Evolutionary conservation across 2,329 filamentous ascomycete species (phyloP), one percentile per base, ranked within the genome.

Genomic region (Cladorrhinum sp.): DNA sequence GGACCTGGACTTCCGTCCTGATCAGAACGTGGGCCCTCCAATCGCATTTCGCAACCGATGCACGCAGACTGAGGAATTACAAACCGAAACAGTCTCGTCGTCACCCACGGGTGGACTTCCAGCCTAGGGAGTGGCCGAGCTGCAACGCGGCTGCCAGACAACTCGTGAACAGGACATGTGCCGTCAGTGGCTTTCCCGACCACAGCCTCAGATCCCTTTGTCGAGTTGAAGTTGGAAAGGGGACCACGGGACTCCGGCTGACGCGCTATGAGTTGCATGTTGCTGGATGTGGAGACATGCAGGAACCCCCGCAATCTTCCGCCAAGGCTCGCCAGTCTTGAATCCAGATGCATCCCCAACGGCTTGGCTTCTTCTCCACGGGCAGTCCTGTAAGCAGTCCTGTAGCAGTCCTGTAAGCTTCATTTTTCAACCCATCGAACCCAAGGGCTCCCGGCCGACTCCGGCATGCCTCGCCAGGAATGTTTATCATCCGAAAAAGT

Each of bases 101-200:
- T 46, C 42, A 46, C 26, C 39, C 39, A 55, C 20, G 33, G 20
- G 53, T 18, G 20, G 30, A 23, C 16, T 18, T 23, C 24, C 30
- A 16, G 18, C 28, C 28, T 9, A 10, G 16, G 52, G 30, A 36
- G 52, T 46, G 33, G 33, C 33, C 53, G 36, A 21, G 16, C 21
- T 51, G 49, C 49, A 12, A 26, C 49, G 9, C 21, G 20, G 20
- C 49, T 51, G 16, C 14, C 14, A 50, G 18, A 42, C 16, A 52
- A 21, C 33, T 24, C 36, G 54, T 57, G 54, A 36, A 36, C 49
- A 57, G 42, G 36, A 57, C 54, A 28, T 30, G 39, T 21, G 14
- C 18, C 54, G 54, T 57, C 54, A 57, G 39, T 57, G 54, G 54
- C 54, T 57, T 36, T 49, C 54, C n/a, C 42, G n/a, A 21, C 42